phyloP scores from a whole-genome alignment of 1,139 yeast species.

The Ogataea hybrid region DNA sequence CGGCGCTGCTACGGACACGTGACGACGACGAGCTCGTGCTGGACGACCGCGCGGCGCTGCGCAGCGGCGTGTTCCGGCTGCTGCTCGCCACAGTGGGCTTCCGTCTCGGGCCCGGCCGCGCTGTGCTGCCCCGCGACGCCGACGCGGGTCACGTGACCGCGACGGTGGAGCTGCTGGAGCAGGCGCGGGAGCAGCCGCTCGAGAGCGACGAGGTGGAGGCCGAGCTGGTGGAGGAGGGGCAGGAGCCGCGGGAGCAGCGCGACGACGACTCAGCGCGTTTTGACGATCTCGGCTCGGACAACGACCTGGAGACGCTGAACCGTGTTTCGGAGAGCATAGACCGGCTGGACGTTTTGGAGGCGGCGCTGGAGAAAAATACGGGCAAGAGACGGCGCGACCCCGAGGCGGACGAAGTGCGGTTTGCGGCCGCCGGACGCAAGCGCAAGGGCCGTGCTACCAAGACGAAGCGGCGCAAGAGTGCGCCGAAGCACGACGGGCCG shows the following conservation, averaged over 20 bases:
- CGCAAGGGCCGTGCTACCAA: constrained; percentile 3
- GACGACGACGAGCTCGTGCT: constrained; percentile 1
- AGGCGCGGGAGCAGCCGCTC: constrained; percentile 22
- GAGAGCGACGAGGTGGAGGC: constrained; percentile 23
- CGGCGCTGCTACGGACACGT: constrained; percentile 9
- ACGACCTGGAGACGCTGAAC: constrained; percentile 10
- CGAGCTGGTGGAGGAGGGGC: constrained; percentile 13
- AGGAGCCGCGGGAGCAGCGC: constrained; percentile 13
- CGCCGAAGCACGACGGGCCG: constrained; percentile 7
- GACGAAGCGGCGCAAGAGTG: constrained; percentile 3
- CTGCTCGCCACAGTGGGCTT: constrained; percentile 34
- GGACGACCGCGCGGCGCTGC: constrained; percentile 19
- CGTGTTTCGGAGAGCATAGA: constrained; percentile 18
- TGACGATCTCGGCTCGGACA: constrained; percentile 17
- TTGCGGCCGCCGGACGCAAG: constrained; percentile 9
- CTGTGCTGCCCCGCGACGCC: constrained; percentile 17
- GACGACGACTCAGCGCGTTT: neutral
- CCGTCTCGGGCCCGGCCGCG: constrained; percentile 24
- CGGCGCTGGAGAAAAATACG: constrained; percentile 25
- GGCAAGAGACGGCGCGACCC: constrained; percentile 26
- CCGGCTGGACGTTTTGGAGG: constrained; percentile 28
- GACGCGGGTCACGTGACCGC: constrained; percentile 15
- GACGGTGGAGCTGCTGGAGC: constrained; percentile 16
- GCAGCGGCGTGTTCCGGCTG: constrained; percentile 33
- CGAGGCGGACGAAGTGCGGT: constrained; percentile 26